Percentiles rank a stretch among this genome's conserved stretches.
Conservation (phyloP, 2,329 filamentous ascomycete species). For the Trichoderma koningiopsis region DNA sequence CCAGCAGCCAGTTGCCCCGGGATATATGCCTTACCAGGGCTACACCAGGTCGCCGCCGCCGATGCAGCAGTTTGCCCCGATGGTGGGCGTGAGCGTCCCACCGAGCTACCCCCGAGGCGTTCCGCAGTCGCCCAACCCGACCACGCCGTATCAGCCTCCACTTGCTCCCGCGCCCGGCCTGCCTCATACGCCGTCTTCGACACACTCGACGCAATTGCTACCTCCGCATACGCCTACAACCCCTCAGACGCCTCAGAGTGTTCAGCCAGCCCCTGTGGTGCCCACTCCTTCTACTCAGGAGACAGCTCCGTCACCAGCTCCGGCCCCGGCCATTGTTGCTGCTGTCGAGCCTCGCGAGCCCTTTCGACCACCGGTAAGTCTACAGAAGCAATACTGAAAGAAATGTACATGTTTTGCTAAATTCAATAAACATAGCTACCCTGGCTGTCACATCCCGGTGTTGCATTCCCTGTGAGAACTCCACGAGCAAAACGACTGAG, state of each 20-base stretch:
- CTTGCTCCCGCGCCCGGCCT: slow-evolving; percentile 46
- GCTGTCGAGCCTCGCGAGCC: slow-evolving; percentile 33
- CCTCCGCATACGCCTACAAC: slow-evolving; percentile 52
- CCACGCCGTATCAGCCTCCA: slow-evolving; percentile 60
- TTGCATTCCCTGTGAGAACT: slow-evolving; percentile 50
- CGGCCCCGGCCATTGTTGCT: neutral
- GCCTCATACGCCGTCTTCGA: slow-evolving; percentile 57
- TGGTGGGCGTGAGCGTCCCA: slow-evolving; percentile 50
- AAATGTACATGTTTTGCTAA: neutral
- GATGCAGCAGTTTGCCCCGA: slow-evolving; percentile 58
- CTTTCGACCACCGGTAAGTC: slow-evolving; percentile 57
- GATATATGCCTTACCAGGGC: slow-evolving; percentile 53
- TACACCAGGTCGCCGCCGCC: slow-evolving; percentile 54
- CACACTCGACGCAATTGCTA: slow-evolving; percentile 48
- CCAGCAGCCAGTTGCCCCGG: slow-evolving; percentile 52
- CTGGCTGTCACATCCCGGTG: slow-evolving; percentile 57
- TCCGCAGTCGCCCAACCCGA: slow-evolving; percentile 56
- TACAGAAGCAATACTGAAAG: neutral
- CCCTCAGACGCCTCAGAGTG: slow-evolving; percentile 41
- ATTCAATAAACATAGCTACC: slow-evolving; percentile 49
- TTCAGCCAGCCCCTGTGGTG: slow-evolving; percentile 32
- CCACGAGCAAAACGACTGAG: slow-evolving; percentile 46
- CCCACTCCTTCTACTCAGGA: slow-evolving; percentile 28
- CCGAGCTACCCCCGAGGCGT: slow-evolving; percentile 52
- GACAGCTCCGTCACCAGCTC: neutral